A percentile compares a stretch with the other conserved stretches of the same genome.
Conservation (phyloP, 225 moss, liverwort and hornwort species). For the Rhytidiadelphus loreus region DNA sequence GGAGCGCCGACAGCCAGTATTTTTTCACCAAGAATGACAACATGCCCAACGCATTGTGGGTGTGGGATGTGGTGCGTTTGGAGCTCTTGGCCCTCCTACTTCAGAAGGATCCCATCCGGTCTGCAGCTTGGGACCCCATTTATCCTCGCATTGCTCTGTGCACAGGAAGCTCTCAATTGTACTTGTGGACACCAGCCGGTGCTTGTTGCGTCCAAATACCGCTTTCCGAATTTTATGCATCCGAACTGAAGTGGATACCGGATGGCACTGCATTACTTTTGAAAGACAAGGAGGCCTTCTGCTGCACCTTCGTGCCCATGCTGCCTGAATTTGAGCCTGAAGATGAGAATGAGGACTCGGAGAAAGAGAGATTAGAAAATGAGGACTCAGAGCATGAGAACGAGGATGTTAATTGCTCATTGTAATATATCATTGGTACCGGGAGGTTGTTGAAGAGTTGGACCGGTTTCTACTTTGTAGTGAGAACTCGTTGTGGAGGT, state of each 20-base stretch:
- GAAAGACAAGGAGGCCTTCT: slow-evolving; percentile 87
- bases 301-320: slow-evolving; percentile 85
- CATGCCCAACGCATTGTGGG: slow-evolving; percentile 93
- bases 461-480: background rate
- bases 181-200: slow-evolving; percentile 84
- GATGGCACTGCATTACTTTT: slow-evolving; percentile 79
- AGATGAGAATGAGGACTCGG: slow-evolving; percentile 23
- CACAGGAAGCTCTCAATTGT: slow-evolving; percentile 80
- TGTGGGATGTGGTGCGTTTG: slow-evolving; percentile 88
- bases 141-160: slow-evolving; percentile 81
- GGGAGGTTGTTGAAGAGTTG: background rate
- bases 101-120: slow-evolving; percentile 81
- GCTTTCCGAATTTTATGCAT: slow-evolving; percentile 61
- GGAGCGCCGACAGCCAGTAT: slow-evolving; percentile 87
- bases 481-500: background rate
- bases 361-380: slow-evolving; percentile 12
- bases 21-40: slow-evolving; percentile 84
- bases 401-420: background rate
- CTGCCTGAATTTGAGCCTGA: slow-evolving; percentile 67
- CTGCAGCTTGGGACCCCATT: slow-evolving; percentile 86
- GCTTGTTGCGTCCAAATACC: slow-evolving; percentile 94
- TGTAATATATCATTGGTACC: slow-evolving; percentile 11
- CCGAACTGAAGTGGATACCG: slow-evolving; percentile 86
- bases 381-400: slow-evolving; percentile 9
- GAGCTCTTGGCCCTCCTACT: slow-evolving; percentile 75